Evolutionary conservation across 78 protist species (phyloP).

Genomic region (Neovahlkampfia damariscottae): DNA sequence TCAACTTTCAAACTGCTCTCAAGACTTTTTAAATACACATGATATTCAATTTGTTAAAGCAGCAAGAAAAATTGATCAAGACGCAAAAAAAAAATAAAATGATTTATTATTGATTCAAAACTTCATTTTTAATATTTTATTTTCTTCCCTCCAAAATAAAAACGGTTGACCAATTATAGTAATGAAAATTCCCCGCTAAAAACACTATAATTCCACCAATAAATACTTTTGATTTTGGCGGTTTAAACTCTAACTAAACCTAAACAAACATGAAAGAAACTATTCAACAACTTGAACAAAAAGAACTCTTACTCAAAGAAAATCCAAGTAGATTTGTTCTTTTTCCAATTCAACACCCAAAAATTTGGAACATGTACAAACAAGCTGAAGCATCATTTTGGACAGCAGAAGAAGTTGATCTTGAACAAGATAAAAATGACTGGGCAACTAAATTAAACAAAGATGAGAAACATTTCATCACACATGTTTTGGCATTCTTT

Average conservation of each 20-base stretch:
- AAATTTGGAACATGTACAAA: conserved; percentile 39
- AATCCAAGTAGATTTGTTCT: conserved; percentile 68
- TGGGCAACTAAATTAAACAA: conserved; percentile 57
- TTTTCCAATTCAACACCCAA: conserved; percentile 75
- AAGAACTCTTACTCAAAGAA: conserved; percentile 24
- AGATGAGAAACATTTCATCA: conserved; percentile 83
- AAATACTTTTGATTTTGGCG: too few species aligned
- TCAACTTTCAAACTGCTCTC: too few species aligned
- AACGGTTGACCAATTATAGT: too few species aligned
- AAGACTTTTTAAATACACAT: too few species aligned
- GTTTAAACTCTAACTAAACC: neutral
- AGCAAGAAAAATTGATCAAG: too few species aligned
- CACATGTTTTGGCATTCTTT: conserved; percentile 90
- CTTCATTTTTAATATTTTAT: too few species aligned
- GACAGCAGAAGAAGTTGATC: conserved; percentile 95
- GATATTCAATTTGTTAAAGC: too few species aligned
- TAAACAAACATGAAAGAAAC: neutral
- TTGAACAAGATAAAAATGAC: conserved; percentile 49
- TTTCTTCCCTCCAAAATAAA: too few species aligned
- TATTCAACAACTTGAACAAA: neutral
- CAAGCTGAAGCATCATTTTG: conserved; percentile 79
- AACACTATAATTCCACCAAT: too few species aligned
- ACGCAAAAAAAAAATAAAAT: too few species aligned
- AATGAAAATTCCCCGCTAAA: too few species aligned
- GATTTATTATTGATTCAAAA: too few species aligned